These are phyloP conservation scores for Coemansia sp. DNA, from an alignment of 192 early-diverging fungal species.

Conservation along the genomic window DNA sequence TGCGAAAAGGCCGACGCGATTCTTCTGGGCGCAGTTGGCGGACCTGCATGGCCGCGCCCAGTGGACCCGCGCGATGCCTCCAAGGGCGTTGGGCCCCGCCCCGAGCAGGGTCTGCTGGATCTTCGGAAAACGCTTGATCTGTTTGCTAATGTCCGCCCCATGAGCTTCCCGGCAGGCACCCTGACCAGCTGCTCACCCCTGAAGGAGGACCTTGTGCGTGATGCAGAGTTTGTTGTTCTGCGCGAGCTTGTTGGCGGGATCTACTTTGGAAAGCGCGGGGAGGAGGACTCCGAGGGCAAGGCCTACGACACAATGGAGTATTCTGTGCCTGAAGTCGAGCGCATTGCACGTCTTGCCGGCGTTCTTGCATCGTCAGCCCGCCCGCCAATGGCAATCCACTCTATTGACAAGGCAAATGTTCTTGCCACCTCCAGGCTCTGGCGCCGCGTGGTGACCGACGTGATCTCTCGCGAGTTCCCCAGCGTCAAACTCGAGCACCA, in stretches of 20 bases:
- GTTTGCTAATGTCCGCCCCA: slow-evolving; percentile 96
- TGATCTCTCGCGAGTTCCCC: slow-evolving; percentile 87
- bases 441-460: slow-evolving; percentile 91
- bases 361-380: slow-evolving; percentile 73
- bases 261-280: slow-evolving; percentile 93
- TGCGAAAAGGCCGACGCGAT: slow-evolving; percentile 87
- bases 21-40: slow-evolving; percentile 95
- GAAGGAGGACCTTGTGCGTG: slow-evolving; percentile 87
- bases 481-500: slow-evolving; percentile 84
- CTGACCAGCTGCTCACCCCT: slow-evolving; percentile 84
- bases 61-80: slow-evolving; percentile 65
- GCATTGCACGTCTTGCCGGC: slow-evolving; percentile 94
- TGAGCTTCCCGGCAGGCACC: slow-evolving; percentile 84
- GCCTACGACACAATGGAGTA: slow-evolving; percentile 96
- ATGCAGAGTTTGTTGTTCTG: slow-evolving; percentile 88
- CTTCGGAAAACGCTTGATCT: slow-evolving; percentile 91
- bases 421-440: slow-evolving; percentile 96
- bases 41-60: slow-evolving; percentile 88
- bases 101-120: slow-evolving; percentile 92
- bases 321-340: slow-evolving; percentile 84
- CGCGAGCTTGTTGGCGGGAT: slow-evolving; percentile 97
- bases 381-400: slow-evolving; percentile 87
- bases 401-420: slow-evolving; percentile 99
- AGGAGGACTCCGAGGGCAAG: slow-evolving; percentile 78
- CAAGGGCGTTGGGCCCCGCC: slow-evolving; percentile 75